Base-by-base conservation (phyloP, 805 yeast genomes). In the Candida michaelii region DNA sequence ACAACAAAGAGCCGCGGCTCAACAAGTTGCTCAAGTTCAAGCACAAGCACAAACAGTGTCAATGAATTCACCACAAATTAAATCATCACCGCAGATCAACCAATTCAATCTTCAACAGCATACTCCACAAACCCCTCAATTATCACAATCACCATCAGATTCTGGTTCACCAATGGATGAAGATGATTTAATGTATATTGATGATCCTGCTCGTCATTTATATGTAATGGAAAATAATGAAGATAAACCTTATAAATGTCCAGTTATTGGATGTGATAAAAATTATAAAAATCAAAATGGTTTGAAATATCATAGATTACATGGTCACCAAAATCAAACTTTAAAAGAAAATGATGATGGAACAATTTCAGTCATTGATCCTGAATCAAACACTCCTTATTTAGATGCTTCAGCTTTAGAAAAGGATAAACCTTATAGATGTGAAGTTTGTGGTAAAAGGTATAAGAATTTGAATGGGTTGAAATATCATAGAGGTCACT, bases 221-320 rank as follows among this genome's bases (percentile, higher is more conserved):
- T 91, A 93, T 59, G 96, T 90, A 25, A 83, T 87, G 72, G 97
- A 90, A 65, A 83, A 82, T 48, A 90, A 87, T 45, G 97, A 90
- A 53, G 86, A 89, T 61, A 83, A 93, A 63, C 99, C 99, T 23
- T 93, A 84, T 71, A 89, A 85, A 62, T 93, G 99, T 69, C 99
- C 98, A 0, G 99, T 93, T 33, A 86, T 89, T 57, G 99, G 99
- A 6, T 93, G 99, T 66, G 97, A 90, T 55, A 93, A 93, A 72
- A 90, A 91, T 21, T 93, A 93, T 65, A 93, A 93, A 70, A 93
- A 93, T 65, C 99, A 93, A 68, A 93, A 93, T 60, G 99, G 99
- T 13, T 74, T 93, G 59, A 93, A 93, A 64, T 93, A 93, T 65
- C 99, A 93, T 66, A 77, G 96, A 51, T 71, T 85, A 44, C 99